phyloP scores from a whole-genome alignment of 208 protist species.

The Crithidia expoeki region DNA sequence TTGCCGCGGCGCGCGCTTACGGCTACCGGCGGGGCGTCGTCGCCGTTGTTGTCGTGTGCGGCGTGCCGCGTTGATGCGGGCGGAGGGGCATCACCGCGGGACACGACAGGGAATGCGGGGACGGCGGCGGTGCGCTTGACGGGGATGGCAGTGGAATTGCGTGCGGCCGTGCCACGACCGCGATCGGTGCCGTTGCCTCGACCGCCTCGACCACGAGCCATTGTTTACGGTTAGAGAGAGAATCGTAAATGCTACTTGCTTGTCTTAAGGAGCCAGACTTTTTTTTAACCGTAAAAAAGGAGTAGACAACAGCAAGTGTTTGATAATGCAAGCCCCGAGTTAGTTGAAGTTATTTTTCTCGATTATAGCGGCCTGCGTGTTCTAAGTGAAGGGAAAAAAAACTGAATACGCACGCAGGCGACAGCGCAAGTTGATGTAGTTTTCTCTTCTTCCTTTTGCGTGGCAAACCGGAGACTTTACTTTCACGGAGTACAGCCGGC shows the following conservation, averaged over 20 bases:
- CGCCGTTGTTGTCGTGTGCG: constrained; percentile 14
- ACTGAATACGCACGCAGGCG: too few relatives aligned
- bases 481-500: too few relatives aligned
- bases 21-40: constrained; percentile 46
- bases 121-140: constrained; percentile 29
- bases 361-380: too few relatives aligned
- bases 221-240: constrained; percentile 2
- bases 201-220: constrained; percentile 36
- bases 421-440: too few relatives aligned
- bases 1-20: constrained; percentile 38
- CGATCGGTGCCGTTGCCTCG: constrained; percentile 26
- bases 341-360: too few relatives aligned
- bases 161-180: constrained; percentile 7
- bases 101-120: constrained; percentile 40
- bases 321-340: too few relatives aligned
- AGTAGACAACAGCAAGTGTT: too few relatives aligned
- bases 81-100: constrained; percentile 2
- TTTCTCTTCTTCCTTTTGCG: too few relatives aligned
- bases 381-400: too few relatives aligned
- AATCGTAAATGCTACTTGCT: background rate
- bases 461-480: too few relatives aligned
- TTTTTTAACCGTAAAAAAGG: background rate
- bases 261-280: background rate
- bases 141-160: constrained; percentile 11
- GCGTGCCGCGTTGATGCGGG: background rate